Evolutionary conservation across 2,329 filamentous ascomycete species (phyloP), one percentile per base, ranked within the genome.

Genomic region (Hawksworthiomyces lignivorus): DNA sequence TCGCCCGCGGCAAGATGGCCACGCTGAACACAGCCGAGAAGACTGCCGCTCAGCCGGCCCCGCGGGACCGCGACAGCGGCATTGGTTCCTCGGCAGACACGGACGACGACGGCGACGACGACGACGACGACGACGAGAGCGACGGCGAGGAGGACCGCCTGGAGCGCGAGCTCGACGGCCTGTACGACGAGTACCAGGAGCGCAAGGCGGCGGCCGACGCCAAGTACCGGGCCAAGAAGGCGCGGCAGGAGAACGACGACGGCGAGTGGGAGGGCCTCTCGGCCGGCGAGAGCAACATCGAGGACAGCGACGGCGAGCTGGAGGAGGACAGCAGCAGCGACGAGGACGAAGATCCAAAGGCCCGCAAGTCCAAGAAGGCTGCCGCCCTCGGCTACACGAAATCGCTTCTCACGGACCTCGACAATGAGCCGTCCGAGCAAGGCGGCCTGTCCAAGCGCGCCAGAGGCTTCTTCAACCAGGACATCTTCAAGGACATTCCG

Each of bases 201-300:
- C 77, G 82, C 36, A 86, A 84, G 61, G 78, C 88, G 18, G 82
- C 84, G 33, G 67, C 75, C 10, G 89, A 97, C 58, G 82, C 89
- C 14, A 97, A 96, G 60, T 84, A 85, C 56, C 80, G 87, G 30
- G 88, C 90, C 4, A 98, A 97, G 69, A 87, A 87, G 58, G 83
- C 87, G 7, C 78, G 89, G 41, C 80, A 85, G 56, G 79, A 87
- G 55, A 80, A 84, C 48, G 80, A 84, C 39, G 87, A 94, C 45
- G 88, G 87, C 12, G 89, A 95, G 57, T 98, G 89, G 82, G 85
- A 94, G 52, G 92, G 92, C 1, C 79, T 97, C 46, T 94, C 86
- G 18, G 77, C 72, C 12, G 47, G 40, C 10, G 48, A 47, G 21
- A 76, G 75, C 34, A 75, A 77, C 43, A 65, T 74, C n/a, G 64